Evolutionary conservation across 2,329 filamentous ascomycete genomes (phyloP), one percentile per base, ranked within the genome.

Genomic region (Pyrenochaeta sp.): DNA sequence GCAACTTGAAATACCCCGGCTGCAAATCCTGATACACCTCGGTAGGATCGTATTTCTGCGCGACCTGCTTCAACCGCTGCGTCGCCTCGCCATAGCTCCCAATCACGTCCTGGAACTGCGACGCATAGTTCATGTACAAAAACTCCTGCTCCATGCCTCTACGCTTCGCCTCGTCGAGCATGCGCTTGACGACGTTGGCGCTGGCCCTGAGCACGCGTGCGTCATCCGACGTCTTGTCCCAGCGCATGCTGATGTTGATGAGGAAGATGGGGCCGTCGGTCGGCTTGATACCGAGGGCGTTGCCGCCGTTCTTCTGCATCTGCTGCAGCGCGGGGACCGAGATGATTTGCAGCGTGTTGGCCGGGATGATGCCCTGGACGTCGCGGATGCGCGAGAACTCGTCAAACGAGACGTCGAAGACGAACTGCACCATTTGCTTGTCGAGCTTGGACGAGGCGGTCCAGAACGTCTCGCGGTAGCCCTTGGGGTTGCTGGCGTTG

Each of bases 91-190:
- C 74, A 46, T 77, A 78, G n/a, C 69, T 64, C 7, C 51, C 48
- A 27, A 77, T 48, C 1, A 72, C 66, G 48, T 73, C 67, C 51
- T 77, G 74, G 38, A 62, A 72, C 51, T 67, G 60, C 34, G 64
- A 68, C 8, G 73, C 76, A 40, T 78, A 77, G 48, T 77, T 78
- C 69, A 77, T 72, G 51, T 77, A 77, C 9, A 53, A 8, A 23
- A 34, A 49, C 6, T 41, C 18, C 2, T 37, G 35, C 2, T 14
- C 35, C 26, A 37, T 15, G 3, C 23, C 15, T n/a, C 21, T 42
- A 20, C 31, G 38, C 34, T 51, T 53, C 10, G 46, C 45, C 41
- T 52, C 40, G 4, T 34, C 47, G n/a, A 44, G 35, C 14, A 51
- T 45, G 8, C 30, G 45, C 13, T 24, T 27, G 9, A 58, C 37